Conservation (phyloP, 2,329 filamentous ascomycete species). For the Epichloe elymi region DNA sequence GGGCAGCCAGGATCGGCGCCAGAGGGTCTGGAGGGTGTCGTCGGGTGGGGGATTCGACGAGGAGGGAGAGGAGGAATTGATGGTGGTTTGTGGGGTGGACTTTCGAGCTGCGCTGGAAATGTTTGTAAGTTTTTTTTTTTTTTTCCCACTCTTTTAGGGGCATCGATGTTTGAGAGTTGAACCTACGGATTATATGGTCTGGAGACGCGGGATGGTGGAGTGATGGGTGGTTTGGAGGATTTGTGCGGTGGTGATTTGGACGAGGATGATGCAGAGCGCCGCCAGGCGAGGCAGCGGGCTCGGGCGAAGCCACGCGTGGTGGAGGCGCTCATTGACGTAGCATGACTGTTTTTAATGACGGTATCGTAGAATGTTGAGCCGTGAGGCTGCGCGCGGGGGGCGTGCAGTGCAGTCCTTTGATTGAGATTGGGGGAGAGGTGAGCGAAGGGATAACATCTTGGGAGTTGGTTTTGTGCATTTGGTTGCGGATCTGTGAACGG, state of each 20-base stretch:
- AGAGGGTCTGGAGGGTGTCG: constrained; percentile 23
- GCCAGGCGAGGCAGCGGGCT: constrained; percentile 12
- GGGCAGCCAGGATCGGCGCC: constrained; percentile 27
- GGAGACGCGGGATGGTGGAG: constrained; percentile 12
- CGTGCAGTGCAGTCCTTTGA: too few relatives aligned
- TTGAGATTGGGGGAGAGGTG: too few relatives aligned
- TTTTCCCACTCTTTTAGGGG: neutral
- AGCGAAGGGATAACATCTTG: too few relatives aligned
- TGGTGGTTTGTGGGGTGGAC: neutral
- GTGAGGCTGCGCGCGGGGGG: too few relatives aligned
- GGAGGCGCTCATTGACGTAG: constrained; percentile 16
- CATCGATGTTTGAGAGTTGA: neutral
- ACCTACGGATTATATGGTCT: constrained; percentile 20
- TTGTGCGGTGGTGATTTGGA: constrained; percentile 10
- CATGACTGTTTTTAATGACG: constrained; percentile 3
- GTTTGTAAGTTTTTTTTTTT: neutral
- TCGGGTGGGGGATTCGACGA: constrained; percentile 14
- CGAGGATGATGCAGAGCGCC: constrained; percentile 18
- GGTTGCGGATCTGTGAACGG: neutral
- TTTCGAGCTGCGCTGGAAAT: neutral
- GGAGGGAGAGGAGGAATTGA: constrained; percentile 6
- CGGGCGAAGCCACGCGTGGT: constrained; percentile 15
- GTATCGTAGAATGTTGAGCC: neutral
- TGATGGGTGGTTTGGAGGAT: constrained; percentile 8
- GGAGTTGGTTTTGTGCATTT: too few relatives aligned